Percentiles rank a stretch among this genome's conserved stretches.
Evolutionary conservation across 2,329 filamentous ascomycete genomes (phyloP).

Genomic region (Sporothrix protearum): DNA sequence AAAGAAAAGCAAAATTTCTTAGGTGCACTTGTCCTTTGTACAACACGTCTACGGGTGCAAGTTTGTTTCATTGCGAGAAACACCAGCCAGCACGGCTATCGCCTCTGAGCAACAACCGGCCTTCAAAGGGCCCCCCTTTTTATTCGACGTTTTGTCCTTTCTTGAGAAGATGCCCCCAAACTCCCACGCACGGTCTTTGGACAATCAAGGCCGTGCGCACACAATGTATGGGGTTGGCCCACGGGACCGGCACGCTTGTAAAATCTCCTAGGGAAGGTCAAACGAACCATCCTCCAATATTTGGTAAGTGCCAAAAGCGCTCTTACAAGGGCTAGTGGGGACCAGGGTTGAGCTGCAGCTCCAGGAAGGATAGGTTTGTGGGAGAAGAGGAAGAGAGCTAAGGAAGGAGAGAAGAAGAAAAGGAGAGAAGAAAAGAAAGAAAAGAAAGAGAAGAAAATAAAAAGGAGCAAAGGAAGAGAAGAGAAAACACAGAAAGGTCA

Average conservation of each 20-base stretch:
- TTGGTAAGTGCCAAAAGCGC: conserved; percentile 21
- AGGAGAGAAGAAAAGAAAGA: conserved; percentile 3
- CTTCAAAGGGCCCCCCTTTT: not conserved
- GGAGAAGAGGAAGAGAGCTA: not conserved
- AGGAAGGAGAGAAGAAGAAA: conserved; percentile 10
- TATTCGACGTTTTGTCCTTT: not conserved
- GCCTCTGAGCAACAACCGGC: not conserved
- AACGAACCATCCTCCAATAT: conserved; percentile 4
- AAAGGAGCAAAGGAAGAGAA: not conserved
- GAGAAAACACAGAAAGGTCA: not conserved
- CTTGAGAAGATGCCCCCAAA: not conserved
- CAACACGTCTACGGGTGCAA: not conserved
- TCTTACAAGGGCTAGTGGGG: conserved; percentile 7
- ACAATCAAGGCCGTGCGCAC: not conserved
- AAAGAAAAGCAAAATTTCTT: conserved; percentile 8
- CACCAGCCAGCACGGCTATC: not conserved
- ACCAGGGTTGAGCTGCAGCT: not conserved
- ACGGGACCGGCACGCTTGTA: not conserved
- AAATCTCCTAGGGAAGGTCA: not conserved
- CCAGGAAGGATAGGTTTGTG: conserved; percentile 7
- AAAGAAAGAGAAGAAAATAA: conserved; percentile 5
- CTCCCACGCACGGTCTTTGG: not conserved
- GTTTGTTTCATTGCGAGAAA: not conserved
- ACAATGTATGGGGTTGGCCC: not conserved
- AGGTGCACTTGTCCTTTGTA: not conserved